Evolutionary conservation across 2,329 filamentous ascomycete species (phyloP), one percentile per base, ranked within the genome.

Genomic region (Talaromyces rugulosus): DNA sequence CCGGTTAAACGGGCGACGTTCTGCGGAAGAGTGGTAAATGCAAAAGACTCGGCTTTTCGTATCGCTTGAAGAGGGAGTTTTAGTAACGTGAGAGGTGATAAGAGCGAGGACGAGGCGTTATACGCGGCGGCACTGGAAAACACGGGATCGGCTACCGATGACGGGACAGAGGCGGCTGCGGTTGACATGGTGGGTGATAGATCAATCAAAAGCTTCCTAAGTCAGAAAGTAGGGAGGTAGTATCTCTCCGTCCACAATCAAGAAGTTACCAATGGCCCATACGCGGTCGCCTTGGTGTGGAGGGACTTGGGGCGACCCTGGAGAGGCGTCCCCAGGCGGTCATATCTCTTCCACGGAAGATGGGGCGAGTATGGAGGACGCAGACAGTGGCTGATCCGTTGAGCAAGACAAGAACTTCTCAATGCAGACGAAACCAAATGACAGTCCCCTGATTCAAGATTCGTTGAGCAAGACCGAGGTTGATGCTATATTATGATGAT

Each of bases 41-140:
- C 68, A 60, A 75, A 72, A 16, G 67, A 68, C 62, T 78, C 76
- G 28, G 70, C 71, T 58, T 71, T 72, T 54, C 72, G 69, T n/a
- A 77, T 65, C 57, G 71, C 69, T 51, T 75, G 75, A 58, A 78
- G 66, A 16, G 76, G 75, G 56, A 74, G 66, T 30, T 71, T 69
- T 42, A 77, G 65, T 18, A 77, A 61, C 33, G 52, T 7, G 11
- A 63, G 50, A 27, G 62, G 54, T 33, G 47, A 60, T 53, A 47
- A 33, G 9, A 47, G 9, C 23, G 44, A 47, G 18, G 44, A 27
- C 28, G 61, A 62, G 34, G 47, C 12, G 44, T 30, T 59, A 40
- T 57, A 34, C 18, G 51, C 11, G 14, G 61, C 59, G 61, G 52
- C 44, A 57, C 59, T 59, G 56, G 54, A n/a, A 11, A 53, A 31